These are phyloP conservation scores for Tanacetum coccineum DNA, from an alignment of 129 eudicot genomes.

Conservation along the genomic window DNA sequence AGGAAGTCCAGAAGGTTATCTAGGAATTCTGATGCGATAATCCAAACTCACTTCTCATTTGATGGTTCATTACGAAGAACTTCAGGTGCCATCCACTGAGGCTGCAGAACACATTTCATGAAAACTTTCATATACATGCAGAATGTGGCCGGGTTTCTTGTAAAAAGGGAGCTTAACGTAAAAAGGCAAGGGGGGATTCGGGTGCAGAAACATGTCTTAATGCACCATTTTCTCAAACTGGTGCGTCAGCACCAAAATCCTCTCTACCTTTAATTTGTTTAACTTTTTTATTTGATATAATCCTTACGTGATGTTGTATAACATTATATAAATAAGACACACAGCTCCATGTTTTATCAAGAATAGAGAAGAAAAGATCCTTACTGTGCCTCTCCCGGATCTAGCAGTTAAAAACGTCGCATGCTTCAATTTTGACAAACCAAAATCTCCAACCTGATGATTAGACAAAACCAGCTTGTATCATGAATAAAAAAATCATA, in stretches of 20 bases:
- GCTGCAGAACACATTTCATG: slow-evolving; percentile 48
- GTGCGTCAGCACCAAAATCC: too few species aligned
- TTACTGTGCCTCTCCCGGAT: slow-evolving; percentile 91
- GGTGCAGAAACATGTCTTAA: too few species aligned
- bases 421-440: slow-evolving; percentile 72
- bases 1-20: too few species aligned
- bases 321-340: background rate
- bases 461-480: slow-evolving; percentile 10
- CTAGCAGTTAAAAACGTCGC: slow-evolving; percentile 72
- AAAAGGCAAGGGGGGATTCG: too few species aligned
- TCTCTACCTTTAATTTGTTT: too few species aligned
- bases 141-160: too few species aligned
- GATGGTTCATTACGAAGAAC: slow-evolving; percentile 88
- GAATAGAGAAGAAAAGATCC: slow-evolving; percentile 10
- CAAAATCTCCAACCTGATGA: slow-evolving; percentile 89
- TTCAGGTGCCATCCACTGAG: slow-evolving; percentile 99
- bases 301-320: background rate
- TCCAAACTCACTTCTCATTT: slow-evolving; percentile 67
- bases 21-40: background rate
- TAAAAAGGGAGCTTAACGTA: too few species aligned
- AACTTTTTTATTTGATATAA: too few species aligned
- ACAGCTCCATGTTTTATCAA: background rate
- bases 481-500: slow-evolving; percentile 2
- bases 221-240: too few species aligned
- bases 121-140: slow-evolving; percentile 5